Conservation (phyloP, 495 filamentous ascomycete species). For the Penicillium malachiteum region DNA sequence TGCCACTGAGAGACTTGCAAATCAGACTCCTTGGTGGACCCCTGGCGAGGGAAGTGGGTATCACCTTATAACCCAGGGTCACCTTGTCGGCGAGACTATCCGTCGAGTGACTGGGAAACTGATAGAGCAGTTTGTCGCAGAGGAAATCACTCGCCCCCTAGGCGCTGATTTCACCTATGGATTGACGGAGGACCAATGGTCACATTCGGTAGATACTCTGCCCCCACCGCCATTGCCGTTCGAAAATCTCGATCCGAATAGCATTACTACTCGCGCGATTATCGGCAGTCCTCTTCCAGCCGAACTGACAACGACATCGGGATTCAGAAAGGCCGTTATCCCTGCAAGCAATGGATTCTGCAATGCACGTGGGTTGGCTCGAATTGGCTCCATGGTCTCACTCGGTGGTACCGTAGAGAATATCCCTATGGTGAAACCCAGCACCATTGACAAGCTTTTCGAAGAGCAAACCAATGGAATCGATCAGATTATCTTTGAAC, state of each 20-base stretch:
- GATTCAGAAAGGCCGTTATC: slow-evolving; percentile 25
- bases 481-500: slow-evolving; percentile 30
- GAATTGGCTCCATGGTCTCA: slow-evolving; percentile 32
- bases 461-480: slow-evolving; percentile 34
- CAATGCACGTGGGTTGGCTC: slow-evolving; percentile 35
- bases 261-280: slow-evolving; percentile 15
- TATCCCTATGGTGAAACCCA: slow-evolving; percentile 23
- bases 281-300: slow-evolving; percentile 7
- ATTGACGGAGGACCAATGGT: slow-evolving; percentile 28
- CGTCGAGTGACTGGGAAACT: slow-evolving; percentile 36
- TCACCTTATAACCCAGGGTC: slow-evolving; percentile 38
- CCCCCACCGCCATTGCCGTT: slow-evolving; percentile 9
- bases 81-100: slow-evolving; percentile 41
- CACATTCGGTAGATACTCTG: slow-evolving; percentile 29
- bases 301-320: slow-evolving; percentile 7
- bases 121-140: slow-evolving; percentile 38
- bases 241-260: slow-evolving; percentile 7
- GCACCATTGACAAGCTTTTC: slow-evolving; percentile 36
- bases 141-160: slow-evolving; percentile 38
- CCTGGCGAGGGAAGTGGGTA: slow-evolving; percentile 42
- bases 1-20: slow-evolving; percentile 32
- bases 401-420: slow-evolving; percentile 29
- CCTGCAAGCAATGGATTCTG: slow-evolving; percentile 32
- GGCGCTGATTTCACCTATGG: slow-evolving; percentile 43
- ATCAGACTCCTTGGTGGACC: slow-evolving; percentile 44